These are phyloP conservation scores for Scleroderma citrinum DNA, from an alignment of 768 basidiomycete genomes.

Conservation along the genomic window DNA sequence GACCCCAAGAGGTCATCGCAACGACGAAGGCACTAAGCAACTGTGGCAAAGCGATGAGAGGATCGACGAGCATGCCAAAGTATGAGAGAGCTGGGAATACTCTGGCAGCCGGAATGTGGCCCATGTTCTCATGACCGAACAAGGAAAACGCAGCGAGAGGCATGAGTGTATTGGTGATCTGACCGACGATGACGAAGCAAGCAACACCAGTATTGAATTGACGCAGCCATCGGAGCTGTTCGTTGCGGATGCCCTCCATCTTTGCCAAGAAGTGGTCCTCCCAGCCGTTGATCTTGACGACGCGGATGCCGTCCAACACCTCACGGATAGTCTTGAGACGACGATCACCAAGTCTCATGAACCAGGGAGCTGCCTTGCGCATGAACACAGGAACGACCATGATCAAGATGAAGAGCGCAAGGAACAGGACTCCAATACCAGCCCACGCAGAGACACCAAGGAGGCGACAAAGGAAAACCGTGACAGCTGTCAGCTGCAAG, in stretches of 20 bases:
- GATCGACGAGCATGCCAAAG: constrained; percentile 28
- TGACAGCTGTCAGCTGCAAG: constrained; percentile 18
- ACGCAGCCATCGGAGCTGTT: constrained; percentile 21
- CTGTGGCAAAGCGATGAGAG: constrained; percentile 24
- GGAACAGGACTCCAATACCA: constrained; percentile 20
- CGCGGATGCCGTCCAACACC: constrained; percentile 23
- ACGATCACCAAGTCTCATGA: constrained; percentile 23
- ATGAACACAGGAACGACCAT: constrained; percentile 28
- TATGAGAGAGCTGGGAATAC: constrained; percentile 26
- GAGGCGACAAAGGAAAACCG: constrained; percentile 18
- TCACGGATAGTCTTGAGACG: constrained; percentile 26
- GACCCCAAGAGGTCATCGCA: constrained; percentile 23
- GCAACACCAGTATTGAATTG: constrained; percentile 19
- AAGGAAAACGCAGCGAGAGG: constrained; percentile 28
- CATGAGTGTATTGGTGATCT: constrained; percentile 24
- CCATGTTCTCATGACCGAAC: constrained; percentile 24
- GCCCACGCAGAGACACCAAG: constrained; percentile 26
- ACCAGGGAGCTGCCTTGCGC: constrained; percentile 25
- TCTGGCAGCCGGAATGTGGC: constrained; percentile 12
- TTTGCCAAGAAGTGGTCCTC: constrained; percentile 20
- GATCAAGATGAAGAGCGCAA: constrained; percentile 20
- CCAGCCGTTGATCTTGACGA: constrained; percentile 25
- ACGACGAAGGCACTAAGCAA: constrained; percentile 22
- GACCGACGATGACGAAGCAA: constrained; percentile 22
- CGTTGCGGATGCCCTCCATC: constrained; percentile 17